Evolutionary conservation across 345 rosid genomes (phyloP), one percentile per base, ranked within the genome.

Genomic region (Raphanus raphanistrum): DNA sequence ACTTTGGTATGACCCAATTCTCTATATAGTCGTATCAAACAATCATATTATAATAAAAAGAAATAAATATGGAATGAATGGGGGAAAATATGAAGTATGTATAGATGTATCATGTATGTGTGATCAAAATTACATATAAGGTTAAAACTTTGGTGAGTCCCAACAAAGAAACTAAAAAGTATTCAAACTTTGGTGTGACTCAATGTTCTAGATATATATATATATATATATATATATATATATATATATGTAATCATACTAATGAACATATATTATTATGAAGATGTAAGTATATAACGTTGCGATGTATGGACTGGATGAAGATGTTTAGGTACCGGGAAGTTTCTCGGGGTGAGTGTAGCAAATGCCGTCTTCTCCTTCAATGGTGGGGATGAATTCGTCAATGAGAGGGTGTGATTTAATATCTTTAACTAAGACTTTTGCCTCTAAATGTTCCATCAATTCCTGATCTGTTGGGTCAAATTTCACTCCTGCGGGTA

Each of bases 291-390:
- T 5, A 68, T 3, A 52, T 15, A 28, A 27, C 26, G 16, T 2
- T 50, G 43, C 5, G 15, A 63, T 65, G 11, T 54, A 79, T 67
- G 73, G 10, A 41, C 5, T 55, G 28, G 36, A 66, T 55, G 68
- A 41, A 68, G 28, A 12, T 73, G 26, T 62, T n/a, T 62, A 54
- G 52, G 73, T 75, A 94, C 99, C 99, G 64, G 99, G 98, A 78
- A 95, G 99, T 73, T 90, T 95, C 75, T 95, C 99, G 4, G 99
- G 99, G 87, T 95, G 99, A 82, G 99, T 95, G 74, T 95, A 95
- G 84, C 99, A 95, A 85, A 95, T 91, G 80, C 99, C 98, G 80
- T 92, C 98, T 84, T 95, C 99, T 0, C 98, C 98, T 90, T 95
- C 98, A 79, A 95, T 95, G 52, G 99, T 95, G 36, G 98, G 97